These are phyloP conservation scores for Bombardia bombarda DNA, from an alignment of 495 filamentous ascomycete species.

Conservation along the genomic window DNA sequence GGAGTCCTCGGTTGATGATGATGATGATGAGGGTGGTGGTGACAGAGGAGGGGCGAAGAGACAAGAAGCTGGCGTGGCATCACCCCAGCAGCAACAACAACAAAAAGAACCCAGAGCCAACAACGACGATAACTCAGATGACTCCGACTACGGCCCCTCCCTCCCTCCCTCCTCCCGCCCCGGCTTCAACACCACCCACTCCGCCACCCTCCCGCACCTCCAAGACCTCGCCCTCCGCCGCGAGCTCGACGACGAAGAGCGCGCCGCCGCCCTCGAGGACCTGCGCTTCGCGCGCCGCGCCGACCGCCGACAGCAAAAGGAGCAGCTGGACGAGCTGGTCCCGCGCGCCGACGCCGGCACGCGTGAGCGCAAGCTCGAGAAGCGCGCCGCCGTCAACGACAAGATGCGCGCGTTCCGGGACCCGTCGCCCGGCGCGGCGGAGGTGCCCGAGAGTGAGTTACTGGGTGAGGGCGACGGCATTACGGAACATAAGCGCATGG, in stretches of 20 bases:
- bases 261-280: slow-evolving; percentile 39
- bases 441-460: slow-evolving; percentile 52
- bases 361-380: slow-evolving; percentile 79
- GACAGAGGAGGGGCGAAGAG: no score
- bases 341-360: slow-evolving; percentile 83
- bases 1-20: background rate
- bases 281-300: slow-evolving; percentile 51
- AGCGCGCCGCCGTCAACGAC: slow-evolving; percentile 49
- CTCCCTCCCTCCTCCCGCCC: slow-evolving; percentile 38
- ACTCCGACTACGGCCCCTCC: slow-evolving; percentile 64
- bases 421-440: slow-evolving; percentile 42
- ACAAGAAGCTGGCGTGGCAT: background rate
- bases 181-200: slow-evolving; percentile 17
- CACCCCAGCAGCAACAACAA: background rate
- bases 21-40: background rate
- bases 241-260: slow-evolving; percentile 45
- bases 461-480: slow-evolving; percentile 51
- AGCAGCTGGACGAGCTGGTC: slow-evolving; percentile 65
- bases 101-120: slow-evolving; percentile 21
- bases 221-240: slow-evolving; percentile 64
- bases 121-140: slow-evolving; percentile 46
- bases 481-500: slow-evolving; percentile 48
- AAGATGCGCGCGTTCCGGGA: slow-evolving; percentile 55
- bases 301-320: slow-evolving; percentile 53
- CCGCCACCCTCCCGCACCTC: slow-evolving; percentile 66